phyloP scores from a whole-genome alignment of 805 yeast species.

The Ogataea allantospora region DNA sequence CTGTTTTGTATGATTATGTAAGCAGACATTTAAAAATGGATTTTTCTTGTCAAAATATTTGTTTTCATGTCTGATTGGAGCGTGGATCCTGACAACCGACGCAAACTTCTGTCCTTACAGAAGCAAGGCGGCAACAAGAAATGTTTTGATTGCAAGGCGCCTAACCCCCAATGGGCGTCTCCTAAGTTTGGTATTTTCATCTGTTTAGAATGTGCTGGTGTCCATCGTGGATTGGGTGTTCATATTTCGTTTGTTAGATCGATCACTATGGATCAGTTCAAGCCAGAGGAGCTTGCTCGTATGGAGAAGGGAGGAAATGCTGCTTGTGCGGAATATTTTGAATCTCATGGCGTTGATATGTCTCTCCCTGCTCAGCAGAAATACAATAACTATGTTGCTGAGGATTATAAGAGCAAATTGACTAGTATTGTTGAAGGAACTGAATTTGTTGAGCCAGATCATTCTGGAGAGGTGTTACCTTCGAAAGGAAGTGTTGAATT shows the following conservation, averaged over 20 bases:
- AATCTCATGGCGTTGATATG: conserved; percentile 66
- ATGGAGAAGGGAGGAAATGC: conserved; percentile 96
- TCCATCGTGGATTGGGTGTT: conserved; percentile 93
- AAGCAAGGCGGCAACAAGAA: conserved; percentile 79
- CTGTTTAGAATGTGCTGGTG: conserved; percentile 97
- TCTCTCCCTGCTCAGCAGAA: conserved; percentile 65
- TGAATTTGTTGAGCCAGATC: conserved; percentile 66
- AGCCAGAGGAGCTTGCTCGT: conserved; percentile 81
- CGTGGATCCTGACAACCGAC: conserved; percentile 89
- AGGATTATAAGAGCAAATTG: conserved; percentile 83
- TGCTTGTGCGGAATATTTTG: conserved; percentile 66
- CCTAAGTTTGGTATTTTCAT: conserved; percentile 97
- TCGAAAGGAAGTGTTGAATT: conserved; percentile 12
- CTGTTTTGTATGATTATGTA: conserved; percentile 3
- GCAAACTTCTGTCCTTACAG: conserved; percentile 73
- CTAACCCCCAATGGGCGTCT: conserved; percentile 99
- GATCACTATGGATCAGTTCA: conserved; percentile 98
- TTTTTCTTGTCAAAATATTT: background rate
- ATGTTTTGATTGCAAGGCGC: conserved; percentile 93
- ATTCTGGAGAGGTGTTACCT: conserved; percentile 45
- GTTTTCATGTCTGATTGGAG: conserved; percentile 64
- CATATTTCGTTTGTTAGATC: conserved; percentile 95
- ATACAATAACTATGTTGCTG: conserved; percentile 90
- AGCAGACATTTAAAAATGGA: background rate
- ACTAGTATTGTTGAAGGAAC: conserved; percentile 73